Base-by-base conservation (phyloP, 2,329 filamentous ascomycete genomes). In the Neonectria punicea region DNA sequence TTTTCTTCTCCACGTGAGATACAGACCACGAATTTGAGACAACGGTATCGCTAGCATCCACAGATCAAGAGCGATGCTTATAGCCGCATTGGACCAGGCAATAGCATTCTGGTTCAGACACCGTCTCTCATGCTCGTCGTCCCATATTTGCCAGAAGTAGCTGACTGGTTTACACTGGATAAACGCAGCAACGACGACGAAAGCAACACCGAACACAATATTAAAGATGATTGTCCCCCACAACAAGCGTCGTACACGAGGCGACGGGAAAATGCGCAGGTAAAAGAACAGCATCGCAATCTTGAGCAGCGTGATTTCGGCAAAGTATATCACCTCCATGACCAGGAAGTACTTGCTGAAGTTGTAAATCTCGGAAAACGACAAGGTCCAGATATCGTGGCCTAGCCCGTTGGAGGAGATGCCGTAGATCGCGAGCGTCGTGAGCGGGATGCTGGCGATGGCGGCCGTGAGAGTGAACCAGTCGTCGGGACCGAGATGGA, bases 211-310 rank as follows among this genome's bases (percentile, higher is more conserved):
- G 2, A 34, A 51, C 18, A 61, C 13, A 0, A 43, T 9, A 1
- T 22, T 39, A 0, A 57, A 16, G 2, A n/a, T 30, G 2, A 67
- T 39, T 0, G 66, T 67, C 11, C 22, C 61, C 66, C 66, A 67
- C 11, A 67, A 44, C 2, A 59, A 1, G 25, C 51, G 36, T 43
- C 22, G 22, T 3, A 53, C 20, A 6, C 8, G n/a, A 5, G 5
- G 16, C 5, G 34, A 30, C 0, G 55, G 60, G 3, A 67, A 67
- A 9, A 67, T 67, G 0, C 65, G 60, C 1, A 67, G 66, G 22
- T 65, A 67, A 5, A 67, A 65, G 49, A 67, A 61, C 0, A 67
- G 20, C 13, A 67, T 53, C 2, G 65, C 58, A 1, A 65, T 53
- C 7, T 67, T 67, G 11, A 61, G 51, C 1, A 55, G 43, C 8